Evolutionary conservation across 1,139 yeast species (phyloP), one percentile per base, ranked within the genome.

Genomic region (Pichia kudriavzevii): DNA sequence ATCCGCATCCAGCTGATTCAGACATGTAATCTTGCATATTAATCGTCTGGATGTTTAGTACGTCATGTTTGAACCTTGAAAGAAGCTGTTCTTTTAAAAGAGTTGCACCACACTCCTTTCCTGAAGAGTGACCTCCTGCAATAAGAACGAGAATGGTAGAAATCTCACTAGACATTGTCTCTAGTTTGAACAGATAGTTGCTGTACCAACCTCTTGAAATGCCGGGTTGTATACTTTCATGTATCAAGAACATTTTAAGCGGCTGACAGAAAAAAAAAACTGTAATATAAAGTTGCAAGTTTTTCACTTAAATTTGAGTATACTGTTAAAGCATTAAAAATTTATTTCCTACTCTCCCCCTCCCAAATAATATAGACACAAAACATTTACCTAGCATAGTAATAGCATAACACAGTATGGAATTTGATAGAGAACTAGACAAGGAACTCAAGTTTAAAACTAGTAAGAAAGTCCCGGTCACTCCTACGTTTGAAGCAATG

Each of bases 401-500:
- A 24, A 13, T 24, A 20, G 18, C 11, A 15, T 4, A 21, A 26
- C 16, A 3, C 16, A 30, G 16, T 13, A 67, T 67, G 72, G 69
- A 67, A 10, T 76, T 79, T 47, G 75, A 79, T 50, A 66, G 70
- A 51, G 75, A 72, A 12, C 60, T 66, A 10, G 85, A 79, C 49
- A 61, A 63, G 22, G 73, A 69, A 40, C 59, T 80, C 28, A 67
- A 72, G 57, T 79, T 81, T 55, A 72, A 71, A 42, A 69, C 79
- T 4, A 69, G 84, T 7, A 75, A 73, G 45, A 72, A 72, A 41
- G 68, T 82, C 31, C 75, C 79, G 43, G 68, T 80, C 2, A 72
- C 72, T 30, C 60, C 79, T 12, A 68, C 81, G 2, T 84, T 85
- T 53, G 95, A 85, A 56, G 75, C 78, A 38, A 84, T 85, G 94